Evolutionary conservation across 768 basidiomycete genomes (phyloP).

Genomic region (Phylloporus scabripes): DNA sequence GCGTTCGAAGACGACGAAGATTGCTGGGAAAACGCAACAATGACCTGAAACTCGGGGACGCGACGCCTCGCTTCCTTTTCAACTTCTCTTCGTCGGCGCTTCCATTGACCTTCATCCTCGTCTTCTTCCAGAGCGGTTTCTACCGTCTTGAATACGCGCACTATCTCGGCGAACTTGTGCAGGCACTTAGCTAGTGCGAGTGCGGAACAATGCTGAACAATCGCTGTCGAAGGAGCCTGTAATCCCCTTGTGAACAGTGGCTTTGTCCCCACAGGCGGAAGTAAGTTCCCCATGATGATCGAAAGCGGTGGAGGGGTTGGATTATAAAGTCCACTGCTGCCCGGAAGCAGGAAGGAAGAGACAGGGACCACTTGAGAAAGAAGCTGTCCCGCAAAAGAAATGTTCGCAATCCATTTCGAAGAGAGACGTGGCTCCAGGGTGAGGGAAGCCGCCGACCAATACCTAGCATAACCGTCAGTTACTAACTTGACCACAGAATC

Average conservation of each 20-base stretch:
- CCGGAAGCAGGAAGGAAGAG: constrained; percentile 52
- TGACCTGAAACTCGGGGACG: constrained; percentile 82
- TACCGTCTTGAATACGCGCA: constrained; percentile 43
- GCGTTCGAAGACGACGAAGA: constrained; percentile 26
- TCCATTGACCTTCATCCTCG: constrained; percentile 67
- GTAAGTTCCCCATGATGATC: constrained; percentile 67
- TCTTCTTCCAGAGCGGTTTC: constrained; percentile 55
- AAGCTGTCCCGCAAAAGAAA: constrained; percentile 74
- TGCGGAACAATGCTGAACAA: constrained; percentile 86
- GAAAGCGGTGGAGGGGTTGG: constrained; percentile 71
- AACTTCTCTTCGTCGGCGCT: constrained; percentile 57
- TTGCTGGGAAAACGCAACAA: constrained; percentile 76
- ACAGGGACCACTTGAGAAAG: constrained; percentile 72
- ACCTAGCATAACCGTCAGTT: constrained; percentile 40
- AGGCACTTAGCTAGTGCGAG: constrained; percentile 72
- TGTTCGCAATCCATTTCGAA: constrained; percentile 87
- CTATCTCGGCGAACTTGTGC: constrained; percentile 58
- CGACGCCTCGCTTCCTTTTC: constrained; percentile 69
- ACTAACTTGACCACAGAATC: not conserved
- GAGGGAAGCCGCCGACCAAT: constrained; percentile 62
- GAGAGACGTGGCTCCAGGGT: constrained; percentile 84
- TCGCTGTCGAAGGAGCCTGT: constrained; percentile 51
- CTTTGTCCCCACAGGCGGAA: constrained; percentile 71
- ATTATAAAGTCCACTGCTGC: constrained; percentile 44
- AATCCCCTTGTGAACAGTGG: constrained; percentile 77